These are phyloP conservation scores for Hanseniaspora gamundiae DNA, from an alignment of 1,139 yeast species.

Conservation along the genomic window DNA sequence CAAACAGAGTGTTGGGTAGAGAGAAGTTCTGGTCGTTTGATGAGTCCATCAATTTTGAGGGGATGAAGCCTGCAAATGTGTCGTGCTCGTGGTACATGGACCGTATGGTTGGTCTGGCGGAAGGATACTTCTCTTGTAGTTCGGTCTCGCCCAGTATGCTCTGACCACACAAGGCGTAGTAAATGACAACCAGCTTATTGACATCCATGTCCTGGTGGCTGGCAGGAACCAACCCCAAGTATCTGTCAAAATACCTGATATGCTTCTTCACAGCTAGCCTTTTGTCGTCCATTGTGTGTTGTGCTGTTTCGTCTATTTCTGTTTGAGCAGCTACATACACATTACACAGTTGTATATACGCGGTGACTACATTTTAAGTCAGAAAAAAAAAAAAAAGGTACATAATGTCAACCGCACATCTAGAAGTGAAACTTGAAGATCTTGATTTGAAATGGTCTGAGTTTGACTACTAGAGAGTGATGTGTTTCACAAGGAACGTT, in stretches of 20 bases:
- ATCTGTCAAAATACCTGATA: not conserved
- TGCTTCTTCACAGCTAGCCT: not conserved
- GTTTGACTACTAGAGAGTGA: conserved; percentile 33
- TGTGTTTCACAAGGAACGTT: conserved; percentile 18
- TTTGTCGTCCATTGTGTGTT: not conserved
- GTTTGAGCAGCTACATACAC: too few relatives aligned
- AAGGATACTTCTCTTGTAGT: conserved; percentile 9
- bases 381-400: not conserved
- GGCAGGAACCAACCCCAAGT: not conserved
- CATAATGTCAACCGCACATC: not conserved
- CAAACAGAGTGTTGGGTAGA: conserved; percentile 23
- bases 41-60: conserved; percentile 12
- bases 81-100: conserved; percentile 4
- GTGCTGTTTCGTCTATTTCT: not conserved
- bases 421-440: conserved; percentile 41
- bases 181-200: not conserved
- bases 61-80: conserved; percentile 18
- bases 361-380: too few relatives aligned
- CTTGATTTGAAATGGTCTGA: conserved; percentile 72
- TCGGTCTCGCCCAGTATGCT: conserved; percentile 7
- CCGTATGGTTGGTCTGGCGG: conserved; percentile 17
- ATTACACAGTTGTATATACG: too few relatives aligned
- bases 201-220: not conserved
- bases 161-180: not conserved
- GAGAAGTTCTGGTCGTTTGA: conserved; percentile 14